Evolutionary conservation across 176 grass and related monocot species (phyloP).

Genomic region (Oryza punctata): DNA sequence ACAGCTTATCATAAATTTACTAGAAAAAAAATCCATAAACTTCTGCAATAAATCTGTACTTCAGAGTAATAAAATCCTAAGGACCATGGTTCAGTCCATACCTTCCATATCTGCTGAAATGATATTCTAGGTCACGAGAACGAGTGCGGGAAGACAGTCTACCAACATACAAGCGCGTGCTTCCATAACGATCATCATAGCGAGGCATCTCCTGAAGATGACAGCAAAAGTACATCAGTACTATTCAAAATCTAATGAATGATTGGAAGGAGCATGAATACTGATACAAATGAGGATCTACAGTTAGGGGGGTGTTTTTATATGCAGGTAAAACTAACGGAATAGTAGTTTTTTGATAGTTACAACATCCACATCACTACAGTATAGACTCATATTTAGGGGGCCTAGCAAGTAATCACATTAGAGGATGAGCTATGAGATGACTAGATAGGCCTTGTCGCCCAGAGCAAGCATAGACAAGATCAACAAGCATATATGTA

Average conservation of each 20-base stretch:
- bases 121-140: constrained; percentile 82
- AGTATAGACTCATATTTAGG: background rate
- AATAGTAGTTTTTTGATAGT: background rate
- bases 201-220: constrained; percentile 93
- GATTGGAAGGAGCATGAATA: background rate
- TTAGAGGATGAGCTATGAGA: background rate
- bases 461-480: background rate
- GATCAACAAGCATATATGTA: background rate
- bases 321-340: background rate
- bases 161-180: constrained; percentile 82
- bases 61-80: background rate
- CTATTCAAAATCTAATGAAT: background rate
- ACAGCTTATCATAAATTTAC: background rate
- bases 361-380: background rate
- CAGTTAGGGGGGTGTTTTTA: background rate
- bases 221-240: constrained; percentile 11
- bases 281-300: background rate
- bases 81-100: constrained; percentile 24
- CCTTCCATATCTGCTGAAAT: constrained; percentile 97
- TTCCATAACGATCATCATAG: constrained; percentile 77
- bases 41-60: background rate
- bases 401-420: background rate
- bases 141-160: constrained; percentile 74
- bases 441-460: background rate
- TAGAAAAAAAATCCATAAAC: background rate